Evolutionary conservation across 225 moss, liverwort and hornwort species (phyloP).

Genomic region (Rhytidiadelphus loreus): DNA sequence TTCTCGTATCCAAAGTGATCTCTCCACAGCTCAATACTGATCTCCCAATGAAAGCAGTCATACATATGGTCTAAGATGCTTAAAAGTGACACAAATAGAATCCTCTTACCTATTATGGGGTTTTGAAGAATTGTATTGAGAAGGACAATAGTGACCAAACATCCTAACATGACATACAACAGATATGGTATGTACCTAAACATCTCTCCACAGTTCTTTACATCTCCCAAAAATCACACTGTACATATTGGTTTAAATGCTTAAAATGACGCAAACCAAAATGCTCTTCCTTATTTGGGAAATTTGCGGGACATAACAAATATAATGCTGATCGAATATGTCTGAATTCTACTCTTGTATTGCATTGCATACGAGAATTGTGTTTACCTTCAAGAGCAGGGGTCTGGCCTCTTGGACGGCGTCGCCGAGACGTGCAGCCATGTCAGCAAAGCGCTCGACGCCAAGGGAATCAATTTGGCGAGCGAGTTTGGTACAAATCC

Average conservation of each 20-base stretch:
- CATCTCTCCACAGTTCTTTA: background rate
- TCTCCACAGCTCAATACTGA: background rate
- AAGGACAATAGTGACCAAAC: background rate
- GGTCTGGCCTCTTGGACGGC: constrained; percentile 84
- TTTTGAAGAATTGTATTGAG: background rate
- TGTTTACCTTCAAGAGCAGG: constrained; percentile 62
- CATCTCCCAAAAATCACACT: background rate
- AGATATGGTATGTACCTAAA: background rate
- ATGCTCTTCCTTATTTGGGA: background rate
- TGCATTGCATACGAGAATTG: background rate
- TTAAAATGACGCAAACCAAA: background rate
- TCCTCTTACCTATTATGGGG: background rate
- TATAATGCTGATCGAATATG: background rate
- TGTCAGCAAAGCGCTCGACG: constrained; percentile 47
- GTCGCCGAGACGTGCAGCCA: constrained; percentile 63
- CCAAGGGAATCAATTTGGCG: constrained; percentile 68
- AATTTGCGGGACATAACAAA: background rate
- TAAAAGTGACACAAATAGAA: background rate
- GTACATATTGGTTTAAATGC: background rate
- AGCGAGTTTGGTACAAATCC: constrained; percentile 76
- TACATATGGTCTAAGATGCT: background rate
- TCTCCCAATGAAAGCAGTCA: background rate
- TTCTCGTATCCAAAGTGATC: background rate
- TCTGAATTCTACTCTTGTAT: background rate
- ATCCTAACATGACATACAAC: background rate